phyloP scores from a whole-genome alignment of 2,329 filamentous ascomycete genomes.

The Raffaelea ambrosiae region DNA sequence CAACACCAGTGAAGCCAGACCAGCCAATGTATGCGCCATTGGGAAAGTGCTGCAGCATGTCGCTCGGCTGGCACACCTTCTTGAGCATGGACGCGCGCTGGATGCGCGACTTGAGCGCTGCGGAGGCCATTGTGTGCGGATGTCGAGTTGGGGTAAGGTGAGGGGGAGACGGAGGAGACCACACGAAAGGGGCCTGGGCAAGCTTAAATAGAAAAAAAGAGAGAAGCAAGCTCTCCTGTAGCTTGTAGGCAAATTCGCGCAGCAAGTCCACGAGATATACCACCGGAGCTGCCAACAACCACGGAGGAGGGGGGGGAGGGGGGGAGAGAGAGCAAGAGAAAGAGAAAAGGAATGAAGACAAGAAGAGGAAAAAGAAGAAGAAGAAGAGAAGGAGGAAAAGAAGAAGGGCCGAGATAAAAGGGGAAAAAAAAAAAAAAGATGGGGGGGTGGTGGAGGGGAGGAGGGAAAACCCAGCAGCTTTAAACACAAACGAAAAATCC shows the following conservation, averaged over 20 bases:
- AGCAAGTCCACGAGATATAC: not conserved
- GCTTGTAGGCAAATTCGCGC: too few relatives aligned
- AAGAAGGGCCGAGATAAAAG: not conserved
- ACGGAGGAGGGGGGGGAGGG: not conserved
- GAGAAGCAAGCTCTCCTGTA: not conserved
- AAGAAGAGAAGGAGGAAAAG: not conserved
- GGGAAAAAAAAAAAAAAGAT: not conserved
- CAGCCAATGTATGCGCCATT: slow-evolving; percentile 82
- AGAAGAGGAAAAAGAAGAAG: not conserved
- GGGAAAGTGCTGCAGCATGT: slow-evolving; percentile 73
- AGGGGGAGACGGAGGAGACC: not conserved
- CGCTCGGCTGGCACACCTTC: slow-evolving; percentile 72
- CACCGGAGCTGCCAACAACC: not conserved
- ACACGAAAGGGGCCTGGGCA: too few relatives aligned
- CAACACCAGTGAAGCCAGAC: slow-evolving; percentile 86
- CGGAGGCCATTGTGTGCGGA: slow-evolving; percentile 44
- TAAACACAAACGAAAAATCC: too few relatives aligned
- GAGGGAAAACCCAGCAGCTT: too few relatives aligned
- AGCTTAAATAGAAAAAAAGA: not conserved
- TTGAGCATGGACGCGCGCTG: slow-evolving; percentile 68
- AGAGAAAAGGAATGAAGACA: not conserved
- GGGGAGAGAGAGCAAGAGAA: not conserved
- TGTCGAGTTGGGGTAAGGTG: slow-evolving; percentile 10
- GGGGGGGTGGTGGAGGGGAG: too few relatives aligned
- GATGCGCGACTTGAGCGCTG: slow-evolving; percentile 67